These are phyloP conservation scores for Xylaria polymorpha DNA, from an alignment of 2,329 filamentous ascomycete species.

Conservation along the genomic window DNA sequence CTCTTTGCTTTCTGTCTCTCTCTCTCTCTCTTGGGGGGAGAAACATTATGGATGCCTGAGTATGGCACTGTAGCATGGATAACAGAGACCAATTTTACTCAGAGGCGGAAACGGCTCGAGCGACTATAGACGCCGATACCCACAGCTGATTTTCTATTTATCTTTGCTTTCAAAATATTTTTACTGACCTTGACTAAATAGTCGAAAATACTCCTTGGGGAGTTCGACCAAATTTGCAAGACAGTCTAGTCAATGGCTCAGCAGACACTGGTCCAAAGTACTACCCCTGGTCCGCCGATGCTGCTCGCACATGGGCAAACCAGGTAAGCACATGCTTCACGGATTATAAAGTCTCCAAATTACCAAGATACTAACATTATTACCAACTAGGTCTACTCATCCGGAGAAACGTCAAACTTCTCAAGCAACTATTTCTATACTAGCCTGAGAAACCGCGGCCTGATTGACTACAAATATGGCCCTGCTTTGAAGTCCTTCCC, in stretches of 20 bases:
- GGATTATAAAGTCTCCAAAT: background rate
- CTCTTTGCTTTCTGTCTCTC: background rate
- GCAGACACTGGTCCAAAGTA: constrained; percentile 48
- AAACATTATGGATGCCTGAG: background rate
- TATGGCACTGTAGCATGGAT: background rate
- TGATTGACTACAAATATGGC: constrained; percentile 53
- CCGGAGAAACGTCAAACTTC: constrained; percentile 29
- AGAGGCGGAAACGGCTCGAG: background rate
- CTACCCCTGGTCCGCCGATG: constrained; percentile 49
- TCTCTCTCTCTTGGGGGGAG: background rate
- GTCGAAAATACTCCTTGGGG: constrained; percentile 50
- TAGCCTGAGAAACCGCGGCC: constrained; percentile 50
- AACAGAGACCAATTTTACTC: background rate
- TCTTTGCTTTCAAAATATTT: background rate
- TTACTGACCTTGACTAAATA: constrained; percentile 25
- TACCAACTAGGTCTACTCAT: constrained; percentile 22
- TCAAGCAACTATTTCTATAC: constrained; percentile 30
- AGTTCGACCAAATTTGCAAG: constrained; percentile 46
- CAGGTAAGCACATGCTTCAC: background rate
- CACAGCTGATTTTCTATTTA: background rate
- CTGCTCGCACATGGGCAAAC: constrained; percentile 47
- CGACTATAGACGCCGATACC: background rate
- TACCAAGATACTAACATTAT: background rate
- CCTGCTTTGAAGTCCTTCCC: constrained; percentile 57
- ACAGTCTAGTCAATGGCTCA: constrained; percentile 45